Evolutionary conservation across 108 stramenopile species (phyloP), one percentile per base, ranked within the genome.

Genomic region (Mediolabrus comicus): DNA sequence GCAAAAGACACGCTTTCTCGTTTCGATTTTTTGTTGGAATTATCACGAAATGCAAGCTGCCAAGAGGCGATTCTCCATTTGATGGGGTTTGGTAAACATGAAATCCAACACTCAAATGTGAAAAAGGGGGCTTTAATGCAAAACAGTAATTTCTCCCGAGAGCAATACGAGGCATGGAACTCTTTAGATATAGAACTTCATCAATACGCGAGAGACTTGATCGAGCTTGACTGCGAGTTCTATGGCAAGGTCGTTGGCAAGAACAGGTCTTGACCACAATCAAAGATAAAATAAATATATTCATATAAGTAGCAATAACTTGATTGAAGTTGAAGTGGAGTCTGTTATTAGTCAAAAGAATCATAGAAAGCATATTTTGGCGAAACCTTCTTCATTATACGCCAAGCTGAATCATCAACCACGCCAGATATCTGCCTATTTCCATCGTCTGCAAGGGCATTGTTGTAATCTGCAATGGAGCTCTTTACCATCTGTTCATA

Each of bases 331-430:
- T 41, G 14, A 41, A 41, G 39, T 14, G 11, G 39, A 41, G 39
- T 12, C 39, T 41, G 14, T 41, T 41, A 14, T 14, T 41, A 14
- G 14, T 41, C 39, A 36, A 60, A 30, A 30, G 60, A 33, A 49
- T 72, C 71, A 27, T 53, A 63, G 2, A 3, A 6, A 2, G 17
- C 25, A 34, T 80, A 74, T 39, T 67, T 62, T 30, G 79, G 73
- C 7, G 53, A 59, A 3, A 30, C 26, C 24, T 38, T 17, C 36
- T 69, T 62, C 26, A 74, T 33, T n/a, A 30, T 27, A 27, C 62
- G 19, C 73, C 73, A 80, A 19, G 73, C 51, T 14, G 68, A 28
- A 59, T 62, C 59, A 39, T 74, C 72, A 25, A 53, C 55, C 10
- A 74, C 31, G 12, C 39, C 39, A 14, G 12, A 11, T 14, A 14